Conservation (phyloP, 192 early-diverging fungal species). For the Gaertneriomyces sp. region DNA sequence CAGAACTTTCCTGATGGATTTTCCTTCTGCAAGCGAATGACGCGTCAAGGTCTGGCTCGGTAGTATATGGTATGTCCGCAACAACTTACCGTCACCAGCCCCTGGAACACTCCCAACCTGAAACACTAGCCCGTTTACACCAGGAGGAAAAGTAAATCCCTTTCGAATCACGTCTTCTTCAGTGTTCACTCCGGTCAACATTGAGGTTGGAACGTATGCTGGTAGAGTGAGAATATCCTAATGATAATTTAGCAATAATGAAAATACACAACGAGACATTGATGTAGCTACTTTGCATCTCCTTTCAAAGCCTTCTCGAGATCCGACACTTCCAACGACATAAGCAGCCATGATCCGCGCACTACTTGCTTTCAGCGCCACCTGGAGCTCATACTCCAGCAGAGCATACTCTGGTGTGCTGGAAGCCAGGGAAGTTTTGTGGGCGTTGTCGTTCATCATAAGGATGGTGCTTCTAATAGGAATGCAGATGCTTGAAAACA, state of each 20-base stretch:
- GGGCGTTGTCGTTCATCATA: no score
- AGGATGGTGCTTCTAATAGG: no score
- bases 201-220: constrained; percentile 47
- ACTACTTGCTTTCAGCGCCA: constrained; percentile 52
- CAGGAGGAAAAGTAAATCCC: constrained; percentile 49
- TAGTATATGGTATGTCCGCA: no score
- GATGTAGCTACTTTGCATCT: constrained; percentile 40
- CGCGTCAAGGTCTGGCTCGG: no score
- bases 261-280: not conserved
- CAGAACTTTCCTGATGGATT: constrained; percentile 38
- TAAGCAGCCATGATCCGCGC: constrained; percentile 48
- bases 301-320: constrained; percentile 48
- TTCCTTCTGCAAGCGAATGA: not conserved
- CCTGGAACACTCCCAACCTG: constrained; percentile 25
- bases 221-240: constrained; percentile 44
- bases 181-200: constrained; percentile 48
- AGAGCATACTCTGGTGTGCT: constrained; percentile 48
- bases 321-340: constrained; percentile 52
- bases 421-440: constrained; percentile 41
- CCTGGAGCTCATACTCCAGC: constrained; percentile 55
- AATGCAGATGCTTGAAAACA: no score
- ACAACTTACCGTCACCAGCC: no score
- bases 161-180: constrained; percentile 57
- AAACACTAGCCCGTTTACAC: constrained; percentile 40
- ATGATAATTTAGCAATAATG: not conserved